These are phyloP conservation scores for Apiosordaria backusii DNA, from an alignment of 495 filamentous ascomycete genomes.

Conservation along the genomic window DNA sequence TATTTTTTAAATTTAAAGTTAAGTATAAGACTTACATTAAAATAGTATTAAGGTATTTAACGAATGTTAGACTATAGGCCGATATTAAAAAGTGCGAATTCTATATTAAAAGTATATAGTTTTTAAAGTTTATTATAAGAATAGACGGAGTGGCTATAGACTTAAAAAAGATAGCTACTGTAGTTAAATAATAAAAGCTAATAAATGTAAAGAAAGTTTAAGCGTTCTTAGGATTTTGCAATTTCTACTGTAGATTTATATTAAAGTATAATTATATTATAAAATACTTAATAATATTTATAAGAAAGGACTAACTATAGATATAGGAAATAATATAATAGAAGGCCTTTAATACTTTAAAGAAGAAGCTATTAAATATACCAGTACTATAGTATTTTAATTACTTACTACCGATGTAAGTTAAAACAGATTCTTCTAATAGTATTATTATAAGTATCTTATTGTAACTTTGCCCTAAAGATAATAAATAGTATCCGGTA, in stretches of 20 bases:
- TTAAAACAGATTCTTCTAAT: slow-evolving; percentile 1
- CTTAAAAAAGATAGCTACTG: too few species aligned
- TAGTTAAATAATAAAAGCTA: background rate
- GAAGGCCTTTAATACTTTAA: background rate
- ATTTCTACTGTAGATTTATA: background rate
- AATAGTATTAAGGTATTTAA: background rate
- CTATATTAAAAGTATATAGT: background rate
- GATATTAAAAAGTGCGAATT: slow-evolving; percentile 10
- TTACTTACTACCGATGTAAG: background rate
- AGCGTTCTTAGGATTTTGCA: background rate
- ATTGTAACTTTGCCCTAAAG: background rate
- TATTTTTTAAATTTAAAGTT: background rate
- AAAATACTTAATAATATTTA: background rate
- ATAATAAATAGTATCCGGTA: background rate
- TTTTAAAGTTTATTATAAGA: background rate
- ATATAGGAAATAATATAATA: background rate
- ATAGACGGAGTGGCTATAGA: background rate
- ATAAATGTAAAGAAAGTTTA: too few species aligned
- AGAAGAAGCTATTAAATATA: too few species aligned
- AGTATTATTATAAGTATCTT: background rate
- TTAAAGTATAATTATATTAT: background rate
- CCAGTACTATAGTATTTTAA: background rate
- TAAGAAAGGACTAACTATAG: background rate
- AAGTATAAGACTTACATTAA: slow-evolving; percentile 5
- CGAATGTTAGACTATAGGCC: background rate